A percentile compares a stretch with the other conserved stretches of the same genome.
phyloP scores from a whole-genome alignment of 2,329 filamentous ascomycete genomes.

The Claviceps cyperi region DNA sequence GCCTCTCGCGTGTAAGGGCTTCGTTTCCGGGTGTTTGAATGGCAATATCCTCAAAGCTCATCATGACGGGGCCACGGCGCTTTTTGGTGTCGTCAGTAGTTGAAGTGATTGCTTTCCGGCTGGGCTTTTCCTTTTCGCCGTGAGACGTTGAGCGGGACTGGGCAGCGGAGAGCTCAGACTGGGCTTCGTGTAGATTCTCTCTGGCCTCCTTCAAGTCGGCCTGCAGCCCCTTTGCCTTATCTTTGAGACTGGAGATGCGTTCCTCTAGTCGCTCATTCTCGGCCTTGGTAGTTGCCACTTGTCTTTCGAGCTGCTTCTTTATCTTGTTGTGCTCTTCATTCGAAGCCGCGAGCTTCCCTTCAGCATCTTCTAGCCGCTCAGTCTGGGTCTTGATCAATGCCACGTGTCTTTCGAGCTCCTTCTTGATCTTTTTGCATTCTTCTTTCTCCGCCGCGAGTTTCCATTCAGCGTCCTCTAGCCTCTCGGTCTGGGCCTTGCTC shows the following conservation, averaged over 20 bases:
- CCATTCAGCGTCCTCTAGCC: slow-evolving; percentile 40
- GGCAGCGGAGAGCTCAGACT: slow-evolving; percentile 1
- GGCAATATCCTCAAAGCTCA: slow-evolving; percentile 28
- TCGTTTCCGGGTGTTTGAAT: slow-evolving; percentile 33
- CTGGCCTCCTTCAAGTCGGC: slow-evolving; percentile 54
- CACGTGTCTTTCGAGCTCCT: slow-evolving; percentile 37
- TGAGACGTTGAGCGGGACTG: slow-evolving; percentile 7
- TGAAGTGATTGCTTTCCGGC: slow-evolving; percentile 8
- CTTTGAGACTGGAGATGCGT: slow-evolving; percentile 53
- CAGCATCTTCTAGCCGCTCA: slow-evolving; percentile 45
- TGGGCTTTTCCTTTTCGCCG: slow-evolving; percentile 9
- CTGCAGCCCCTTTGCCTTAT: slow-evolving; percentile 55
- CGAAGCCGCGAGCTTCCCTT: too few species aligned
- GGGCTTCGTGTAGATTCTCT: slow-evolving; percentile 26
- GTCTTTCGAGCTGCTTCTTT: slow-evolving; percentile 51
- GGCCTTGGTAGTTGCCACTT: slow-evolving; percentile 55
- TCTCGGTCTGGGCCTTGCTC: slow-evolving; percentile 45
- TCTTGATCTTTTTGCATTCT: slow-evolving; percentile 14
- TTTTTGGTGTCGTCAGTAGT: slow-evolving; percentile 27
- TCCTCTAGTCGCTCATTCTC: slow-evolving; percentile 55
- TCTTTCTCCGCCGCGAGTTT: too few species aligned
- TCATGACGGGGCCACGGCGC: slow-evolving; percentile 30
- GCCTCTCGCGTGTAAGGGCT: slow-evolving; percentile 25
- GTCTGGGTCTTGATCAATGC: slow-evolving; percentile 48
- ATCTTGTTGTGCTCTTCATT: slow-evolving; percentile 15